Evolutionary conservation across 2,329 filamentous ascomycete species (phyloP).

Genomic region (Zymoseptoria pseudotritici): DNA sequence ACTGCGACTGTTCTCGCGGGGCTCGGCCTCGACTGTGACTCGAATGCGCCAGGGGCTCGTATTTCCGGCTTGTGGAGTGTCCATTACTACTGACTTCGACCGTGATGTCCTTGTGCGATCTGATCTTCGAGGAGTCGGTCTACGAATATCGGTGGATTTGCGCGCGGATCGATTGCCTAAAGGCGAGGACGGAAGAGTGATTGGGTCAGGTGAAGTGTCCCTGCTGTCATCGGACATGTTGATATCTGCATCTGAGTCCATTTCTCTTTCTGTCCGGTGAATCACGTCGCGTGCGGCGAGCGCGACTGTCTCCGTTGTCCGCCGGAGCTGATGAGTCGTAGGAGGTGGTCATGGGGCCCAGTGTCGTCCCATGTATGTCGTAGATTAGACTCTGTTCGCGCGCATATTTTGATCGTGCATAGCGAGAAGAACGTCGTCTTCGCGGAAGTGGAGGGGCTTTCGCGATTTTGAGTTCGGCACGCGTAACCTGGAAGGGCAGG

Average conservation of each 20-base stretch:
- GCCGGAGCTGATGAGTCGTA: neutral
- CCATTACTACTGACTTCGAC: slow-evolving; percentile 40
- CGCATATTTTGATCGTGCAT: neutral
- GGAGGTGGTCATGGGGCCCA: neutral
- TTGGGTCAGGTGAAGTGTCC: slow-evolving; percentile 29
- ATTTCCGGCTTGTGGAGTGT: slow-evolving; percentile 33
- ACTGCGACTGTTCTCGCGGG: slow-evolving; percentile 21
- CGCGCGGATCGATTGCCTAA: slow-evolving; percentile 17
- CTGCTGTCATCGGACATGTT: slow-evolving; percentile 8
- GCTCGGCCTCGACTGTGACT: slow-evolving; percentile 44
- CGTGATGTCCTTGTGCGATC: slow-evolving; percentile 22
- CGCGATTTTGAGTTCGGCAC: neutral
- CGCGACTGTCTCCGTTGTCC: neutral
- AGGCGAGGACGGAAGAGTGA: slow-evolving; percentile 29
- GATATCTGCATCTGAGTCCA: neutral
- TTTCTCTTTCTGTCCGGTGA: neutral
- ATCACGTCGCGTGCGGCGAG: neutral
- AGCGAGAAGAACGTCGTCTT: neutral
- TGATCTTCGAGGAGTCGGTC: slow-evolving; percentile 22
- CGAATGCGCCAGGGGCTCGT: slow-evolving; percentile 44
- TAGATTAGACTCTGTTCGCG: neutral
- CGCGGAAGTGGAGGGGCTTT: neutral
- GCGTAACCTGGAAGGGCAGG: neutral
- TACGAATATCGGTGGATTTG: slow-evolving; percentile 25
- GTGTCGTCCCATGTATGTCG: neutral